Evolutionary conservation across 2,329 filamentous ascomycete genomes (phyloP), one percentile per base, ranked within the genome.

Genomic region (Pleomassaria siparia): DNA sequence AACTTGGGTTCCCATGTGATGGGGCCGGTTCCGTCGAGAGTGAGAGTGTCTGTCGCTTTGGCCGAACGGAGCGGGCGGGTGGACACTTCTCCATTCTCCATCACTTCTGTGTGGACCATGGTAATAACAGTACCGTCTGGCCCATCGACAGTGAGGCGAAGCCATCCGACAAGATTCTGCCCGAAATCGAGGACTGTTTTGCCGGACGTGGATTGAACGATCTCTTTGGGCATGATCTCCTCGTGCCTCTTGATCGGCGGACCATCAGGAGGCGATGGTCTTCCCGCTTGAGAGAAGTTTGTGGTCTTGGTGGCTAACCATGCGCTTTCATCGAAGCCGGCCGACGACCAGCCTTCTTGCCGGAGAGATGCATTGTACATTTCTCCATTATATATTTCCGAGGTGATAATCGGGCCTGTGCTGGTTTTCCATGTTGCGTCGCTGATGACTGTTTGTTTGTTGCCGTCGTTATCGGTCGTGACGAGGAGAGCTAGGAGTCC

Each of bases 141-240:
- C 0, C 70, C 74, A 30, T 54, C 54, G 2, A 76, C 58, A 1
- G 35, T 68, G 10, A 82, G 54, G 0, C 66, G 63, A 1, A 82
- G 46, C 53, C 72, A 72, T 1, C 81, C 81, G 0, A 82, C 80
- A 0, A 83, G 64, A 53, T 84, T 83, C 55, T 84, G 80, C 1
- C 80, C 80, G 58, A 83, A 83, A 51, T 84, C 80, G 25, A 83
- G 49, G 1, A 82, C 64, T 0, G 67, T 75, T 54, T 79, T 79
- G 4, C 77, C 76, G 0, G 73, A 72, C 0, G 69, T 64, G 0
- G 72, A 69, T 2, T 32, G 56, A 22, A 69, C 58, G 6, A 72
- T 61, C 1, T 61, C 40, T 3, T 50, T 40, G 0, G 69, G 62
- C 18, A 54, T 58, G 26, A 68, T 32, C 24, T 50, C 56, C 50